Percentiles rank a stretch among this genome's conserved stretches.
Conservation (phyloP, 1,284 basidiomycete species). For the Tylopilus sp. region DNA sequence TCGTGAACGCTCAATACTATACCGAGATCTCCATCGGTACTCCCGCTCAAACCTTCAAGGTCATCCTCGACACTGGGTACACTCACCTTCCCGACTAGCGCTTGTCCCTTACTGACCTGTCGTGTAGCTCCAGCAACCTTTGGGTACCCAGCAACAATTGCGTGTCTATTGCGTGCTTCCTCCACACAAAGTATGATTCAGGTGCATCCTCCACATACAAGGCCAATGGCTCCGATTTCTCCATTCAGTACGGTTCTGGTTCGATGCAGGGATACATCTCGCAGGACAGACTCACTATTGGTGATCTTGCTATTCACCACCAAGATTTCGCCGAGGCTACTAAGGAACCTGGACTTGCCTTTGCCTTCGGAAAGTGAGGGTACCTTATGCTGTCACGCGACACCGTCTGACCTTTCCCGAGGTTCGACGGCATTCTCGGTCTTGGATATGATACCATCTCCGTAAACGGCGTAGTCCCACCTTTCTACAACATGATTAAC, state of each 20-base stretch:
- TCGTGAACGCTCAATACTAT: slow-evolving; percentile 98
- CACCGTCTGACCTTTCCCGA: slow-evolving; percentile 30
- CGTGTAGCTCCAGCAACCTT: slow-evolving; percentile 74
- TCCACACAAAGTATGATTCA: slow-evolving; percentile 92
- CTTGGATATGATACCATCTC: slow-evolving; percentile 95
- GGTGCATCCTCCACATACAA: slow-evolving; percentile 82
- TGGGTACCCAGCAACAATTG: slow-evolving; percentile 91
- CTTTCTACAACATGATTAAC: slow-evolving; percentile 93
- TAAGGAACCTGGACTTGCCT: slow-evolving; percentile 95
- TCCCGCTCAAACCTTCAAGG: slow-evolving; percentile 83
- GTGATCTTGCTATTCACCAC: slow-evolving; percentile 72
- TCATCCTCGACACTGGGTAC: slow-evolving; percentile 82
- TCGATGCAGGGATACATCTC: slow-evolving; percentile 97
- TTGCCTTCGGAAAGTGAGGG: slow-evolving; percentile 96
- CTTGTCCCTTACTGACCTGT: slow-evolving; percentile 1
- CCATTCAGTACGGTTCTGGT: slow-evolving; percentile 94
- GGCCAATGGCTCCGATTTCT: slow-evolving; percentile 86
- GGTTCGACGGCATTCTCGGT: slow-evolving; percentile 95
- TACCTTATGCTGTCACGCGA: neutral
- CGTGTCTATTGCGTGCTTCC: slow-evolving; percentile 96
- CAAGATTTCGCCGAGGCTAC: slow-evolving; percentile 96
- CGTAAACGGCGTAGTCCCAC: slow-evolving; percentile 90
- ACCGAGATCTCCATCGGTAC: slow-evolving; percentile 81
- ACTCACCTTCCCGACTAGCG: neutral
- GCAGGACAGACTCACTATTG: slow-evolving; percentile 77